Base-by-base conservation (phyloP, 2,329 filamentous ascomycete species). In the Didymella keratinophila region DNA sequence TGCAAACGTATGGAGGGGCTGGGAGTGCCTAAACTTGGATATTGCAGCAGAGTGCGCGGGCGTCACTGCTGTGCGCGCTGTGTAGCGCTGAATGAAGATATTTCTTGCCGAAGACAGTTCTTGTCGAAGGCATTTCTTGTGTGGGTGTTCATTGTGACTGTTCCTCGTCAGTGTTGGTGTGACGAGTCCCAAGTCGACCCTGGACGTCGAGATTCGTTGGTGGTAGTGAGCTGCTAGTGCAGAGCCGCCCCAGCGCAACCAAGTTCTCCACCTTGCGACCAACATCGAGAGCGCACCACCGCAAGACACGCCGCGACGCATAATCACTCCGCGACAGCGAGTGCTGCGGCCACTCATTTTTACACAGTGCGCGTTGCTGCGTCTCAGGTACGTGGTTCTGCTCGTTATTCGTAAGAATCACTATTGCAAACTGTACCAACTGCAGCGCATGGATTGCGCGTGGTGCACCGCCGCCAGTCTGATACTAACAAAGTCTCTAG, bases 1-100 rank as follows among this genome's bases (percentile, higher is more conserved):
- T 36, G 52, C 36, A 21, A 30, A 27, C 36, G 44, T 44, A 50
- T 58, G 56, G 56, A 58, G 56, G 56, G 56, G 56, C 56, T 58
- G 56, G 56, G 56, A 53, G 39, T 2, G 20, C 20, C 18, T 39
- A 39, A 39, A 39, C 36, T 20, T 39, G 36, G 36, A 39, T 39
- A 39, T 39, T 39, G 36, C 36, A 39, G 18, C 18, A 18, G 6
- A 10, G 34, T 37, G 34, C 34, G 34, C 34, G 16, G n/a, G 34
- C 36, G 36, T 39, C 36, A 20, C 18, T 39, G 36, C 7, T 36
- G 32, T 36, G 18, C n/a, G 36, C 36, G 36, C 18, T 20, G 36
- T 20, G 10, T 18, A 39, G 36, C 36, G 36, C 36, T 18, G 36
- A 11, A 39, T 11, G 36, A 20, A 11, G n/a, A 39, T 18, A 10